Conservation (phyloP, 768 basidiomycete genomes). For the Amylocystis lapponica region DNA sequence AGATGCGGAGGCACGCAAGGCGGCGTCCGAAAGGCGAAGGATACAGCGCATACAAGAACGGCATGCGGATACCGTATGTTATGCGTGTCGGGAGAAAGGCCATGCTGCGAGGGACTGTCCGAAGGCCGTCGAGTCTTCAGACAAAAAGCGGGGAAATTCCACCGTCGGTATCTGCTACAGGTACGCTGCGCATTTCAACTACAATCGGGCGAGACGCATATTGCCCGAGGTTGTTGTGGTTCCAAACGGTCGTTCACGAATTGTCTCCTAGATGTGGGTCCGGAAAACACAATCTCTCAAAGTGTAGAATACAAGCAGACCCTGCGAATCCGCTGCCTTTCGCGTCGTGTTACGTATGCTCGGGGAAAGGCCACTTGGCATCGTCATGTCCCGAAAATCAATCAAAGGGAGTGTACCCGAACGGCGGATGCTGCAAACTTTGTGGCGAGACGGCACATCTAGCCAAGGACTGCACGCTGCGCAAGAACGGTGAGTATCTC, state of each 20-base stretch:
- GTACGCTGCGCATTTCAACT: conserved; percentile 6
- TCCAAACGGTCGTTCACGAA: too few relatives aligned
- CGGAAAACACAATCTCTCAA: conserved; percentile 68
- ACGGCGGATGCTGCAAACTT: conserved; percentile 86
- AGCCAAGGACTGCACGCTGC: conserved; percentile 72
- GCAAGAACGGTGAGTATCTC: conserved; percentile 45
- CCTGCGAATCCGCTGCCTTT: conserved; percentile 69
- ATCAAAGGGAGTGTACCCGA: conserved; percentile 79
- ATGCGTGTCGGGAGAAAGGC: conserved; percentile 79
- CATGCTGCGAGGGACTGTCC: conserved; percentile 85
- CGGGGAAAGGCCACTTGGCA: conserved; percentile 77
- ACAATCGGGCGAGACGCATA: background rate
- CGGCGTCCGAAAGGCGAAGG: conserved; percentile 53
- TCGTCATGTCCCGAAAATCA: conserved; percentile 78
- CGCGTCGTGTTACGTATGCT: conserved; percentile 91
- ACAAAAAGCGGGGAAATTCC: conserved; percentile 45
- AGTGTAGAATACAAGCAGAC: conserved; percentile 63
- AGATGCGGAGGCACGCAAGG: conserved; percentile 23
- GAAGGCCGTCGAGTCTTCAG: conserved; percentile 25
- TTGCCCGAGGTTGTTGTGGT: background rate
- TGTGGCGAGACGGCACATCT: conserved; percentile 84
- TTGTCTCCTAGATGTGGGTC: conserved; percentile 88
- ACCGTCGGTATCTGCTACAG: conserved; percentile 57
- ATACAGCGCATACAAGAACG: conserved; percentile 57
- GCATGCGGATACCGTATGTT: conserved; percentile 61